Evolutionary conservation across 139 green algal genomes (phyloP), one percentile per base, ranked within the genome.

Genomic region (Nannochloris sp.): DNA sequence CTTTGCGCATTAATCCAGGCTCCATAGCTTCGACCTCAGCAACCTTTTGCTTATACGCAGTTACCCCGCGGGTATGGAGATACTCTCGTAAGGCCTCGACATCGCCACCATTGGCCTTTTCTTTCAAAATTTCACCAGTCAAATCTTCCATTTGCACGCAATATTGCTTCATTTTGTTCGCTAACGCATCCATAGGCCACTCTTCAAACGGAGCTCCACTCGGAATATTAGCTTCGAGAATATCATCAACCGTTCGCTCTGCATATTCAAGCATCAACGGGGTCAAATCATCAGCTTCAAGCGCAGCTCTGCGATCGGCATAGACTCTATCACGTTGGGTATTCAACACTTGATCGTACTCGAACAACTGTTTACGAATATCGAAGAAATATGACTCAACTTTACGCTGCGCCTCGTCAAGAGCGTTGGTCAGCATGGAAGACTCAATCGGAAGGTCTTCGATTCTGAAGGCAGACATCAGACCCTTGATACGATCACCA

Each of bases 311-410:
- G 13, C 94, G 80, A 71, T 97, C 89, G 1, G 73, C 64, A 71
- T 99, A 98, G 19, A 98, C 76, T 63, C 89, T 87, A 63, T 96
- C 90, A 38, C 93, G 81, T 84, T 99, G 93, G 7, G 85, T 96
- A 87, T 98, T 99, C 15, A 98, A 77, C 65, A 98, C 92, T 75
- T 97, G 78, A 74, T 97, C 92, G 68, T 97, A 97, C 61, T 97
- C 92, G 60, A 97, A 97, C 54, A 97, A 85, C 71, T 92, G 85
- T 82, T 95, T 95, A 60, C 94, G 83, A 64, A 96, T 95, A 80
- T 99, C 94, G 67, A 95, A 98, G 72, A 97, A 99, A 79, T 98
- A 99, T 12, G 81, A 78, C 82, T 99, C 92, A 58, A 90, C 91
- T 67, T 97, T 94, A 70, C 89, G 90, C 83, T 99, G 94, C 10